Evolutionary conservation across 2,329 filamentous ascomycete species (phyloP).

Genomic region (Lachnellula arida): DNA sequence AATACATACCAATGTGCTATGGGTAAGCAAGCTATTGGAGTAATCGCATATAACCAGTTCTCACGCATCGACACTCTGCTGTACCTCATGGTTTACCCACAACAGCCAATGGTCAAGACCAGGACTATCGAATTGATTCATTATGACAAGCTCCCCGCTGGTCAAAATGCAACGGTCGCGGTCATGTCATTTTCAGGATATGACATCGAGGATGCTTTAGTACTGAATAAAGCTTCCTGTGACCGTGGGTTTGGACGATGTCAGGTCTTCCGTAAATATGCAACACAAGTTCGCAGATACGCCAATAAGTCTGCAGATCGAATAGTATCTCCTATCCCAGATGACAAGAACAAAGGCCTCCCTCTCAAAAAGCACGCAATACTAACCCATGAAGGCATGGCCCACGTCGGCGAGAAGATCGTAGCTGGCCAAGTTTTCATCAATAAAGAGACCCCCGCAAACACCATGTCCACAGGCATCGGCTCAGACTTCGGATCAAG

Average conservation of each 20-base stretch:
- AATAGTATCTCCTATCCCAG: constrained; percentile 53
- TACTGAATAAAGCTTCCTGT: constrained; percentile 92
- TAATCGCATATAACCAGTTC: constrained; percentile 97
- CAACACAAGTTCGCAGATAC: constrained; percentile 81
- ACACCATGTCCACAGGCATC: constrained; percentile 68
- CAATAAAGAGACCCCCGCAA: constrained; percentile 81
- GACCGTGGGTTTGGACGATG: constrained; percentile 95
- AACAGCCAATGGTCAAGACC: constrained; percentile 95
- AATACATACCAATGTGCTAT: constrained; percentile 99
- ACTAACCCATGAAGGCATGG: constrained; percentile 82
- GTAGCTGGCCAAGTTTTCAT: constrained; percentile 79
- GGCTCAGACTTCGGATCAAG: constrained; percentile 60
- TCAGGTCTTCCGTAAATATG: constrained; percentile 96
- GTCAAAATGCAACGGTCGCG: constrained; percentile 94
- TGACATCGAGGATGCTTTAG: constrained; percentile 97
- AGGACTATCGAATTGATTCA: constrained; percentile 95
- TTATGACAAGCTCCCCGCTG: constrained; percentile 94
- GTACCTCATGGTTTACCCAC: constrained; percentile 95
- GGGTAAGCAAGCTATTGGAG: constrained; percentile 99
- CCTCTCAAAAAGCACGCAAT: constrained; percentile 64
- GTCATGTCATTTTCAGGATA: constrained; percentile 99
- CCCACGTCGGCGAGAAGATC: constrained; percentile 77
- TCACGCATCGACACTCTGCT: constrained; percentile 93
- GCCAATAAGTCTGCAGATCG: constrained; percentile 70
- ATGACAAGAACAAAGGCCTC: constrained; percentile 51